Conservation (phyloP, 768 basidiomycete species). For the Lactarius tabidus region DNA sequence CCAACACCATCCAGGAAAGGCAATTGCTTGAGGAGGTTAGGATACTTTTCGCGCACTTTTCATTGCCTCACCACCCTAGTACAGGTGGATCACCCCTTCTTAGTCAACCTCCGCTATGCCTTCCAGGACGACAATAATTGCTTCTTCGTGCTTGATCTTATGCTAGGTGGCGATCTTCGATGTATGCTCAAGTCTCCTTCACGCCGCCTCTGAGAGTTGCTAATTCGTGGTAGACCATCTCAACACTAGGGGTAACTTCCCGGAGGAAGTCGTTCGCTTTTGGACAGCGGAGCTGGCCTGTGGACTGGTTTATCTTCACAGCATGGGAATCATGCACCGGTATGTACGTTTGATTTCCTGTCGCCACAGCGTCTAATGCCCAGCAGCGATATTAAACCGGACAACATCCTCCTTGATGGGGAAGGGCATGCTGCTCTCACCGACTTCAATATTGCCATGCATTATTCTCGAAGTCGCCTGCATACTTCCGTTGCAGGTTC, state of each 20-base stretch:
- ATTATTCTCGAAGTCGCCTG: constrained; percentile 84
- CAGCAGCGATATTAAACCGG: constrained; percentile 88
- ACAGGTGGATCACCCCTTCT: constrained; percentile 84
- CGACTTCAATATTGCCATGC: constrained; percentile 98
- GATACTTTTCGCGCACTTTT: neutral
- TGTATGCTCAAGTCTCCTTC: constrained; percentile 46
- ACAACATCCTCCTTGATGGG: constrained; percentile 94
- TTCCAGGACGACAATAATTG: constrained; percentile 98
- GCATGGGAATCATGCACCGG: constrained; percentile 93
- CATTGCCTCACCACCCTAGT: constrained; percentile 4
- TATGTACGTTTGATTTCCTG: constrained; percentile 37
- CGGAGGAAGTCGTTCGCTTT: constrained; percentile 74
- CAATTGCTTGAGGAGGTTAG: constrained; percentile 48
- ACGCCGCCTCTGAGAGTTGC: neutral
- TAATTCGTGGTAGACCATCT: constrained; percentile 62
- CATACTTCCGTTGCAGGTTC: constrained; percentile 95
- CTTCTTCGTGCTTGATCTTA: constrained; percentile 95
- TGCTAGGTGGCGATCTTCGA: constrained; percentile 92
- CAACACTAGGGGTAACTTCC: constrained; percentile 61
- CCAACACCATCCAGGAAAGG: constrained; percentile 52
- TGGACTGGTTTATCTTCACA: constrained; percentile 86
- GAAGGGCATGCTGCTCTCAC: constrained; percentile 94
- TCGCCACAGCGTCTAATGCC: constrained; percentile 20
- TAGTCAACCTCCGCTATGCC: constrained; percentile 89
- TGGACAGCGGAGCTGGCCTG: constrained; percentile 86